These are phyloP conservation scores for Aspergillus caelatus DNA, from an alignment of 2,329 filamentous ascomycete species.

Conservation along the genomic window DNA sequence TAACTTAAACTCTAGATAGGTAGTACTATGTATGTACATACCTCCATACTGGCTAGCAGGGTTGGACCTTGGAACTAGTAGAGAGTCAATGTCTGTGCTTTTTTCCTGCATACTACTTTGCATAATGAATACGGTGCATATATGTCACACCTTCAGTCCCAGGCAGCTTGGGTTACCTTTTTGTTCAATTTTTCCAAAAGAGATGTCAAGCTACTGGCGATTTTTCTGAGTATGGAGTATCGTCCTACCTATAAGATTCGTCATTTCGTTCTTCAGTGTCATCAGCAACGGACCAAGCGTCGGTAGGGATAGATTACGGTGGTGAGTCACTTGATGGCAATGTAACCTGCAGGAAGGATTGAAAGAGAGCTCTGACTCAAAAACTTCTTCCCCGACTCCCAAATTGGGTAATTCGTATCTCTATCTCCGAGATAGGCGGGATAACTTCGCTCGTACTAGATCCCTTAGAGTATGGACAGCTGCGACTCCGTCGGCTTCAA, in stretches of 20 bases:
- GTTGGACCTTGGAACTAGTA: too few species aligned
- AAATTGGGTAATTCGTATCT: conserved; percentile 4
- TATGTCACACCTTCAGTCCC: not conserved
- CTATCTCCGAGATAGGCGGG: not conserved
- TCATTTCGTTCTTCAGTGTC: not conserved
- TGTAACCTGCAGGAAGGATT: not conserved
- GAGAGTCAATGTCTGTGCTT: not conserved
- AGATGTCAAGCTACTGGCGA: not conserved
- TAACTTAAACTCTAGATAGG: not conserved
- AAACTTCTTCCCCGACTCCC: not conserved
- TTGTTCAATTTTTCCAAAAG: not conserved
- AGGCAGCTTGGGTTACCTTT: not conserved
- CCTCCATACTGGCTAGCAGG: too few species aligned
- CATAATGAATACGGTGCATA: not conserved
- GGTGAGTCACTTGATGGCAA: not conserved
- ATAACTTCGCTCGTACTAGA: not conserved
- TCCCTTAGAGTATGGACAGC: not conserved
- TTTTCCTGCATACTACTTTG: not conserved
- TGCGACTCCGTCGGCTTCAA: not conserved
- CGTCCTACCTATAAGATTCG: not conserved
- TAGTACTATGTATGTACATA: not conserved
- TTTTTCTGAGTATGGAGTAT: not conserved
- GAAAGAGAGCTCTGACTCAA: not conserved
- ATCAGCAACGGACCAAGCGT: not conserved
- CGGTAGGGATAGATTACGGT: not conserved